Percentiles rank a stretch among this genome's conserved stretches.
Conservation (phyloP, 805 yeast genomes). For the Candida corydali region DNA sequence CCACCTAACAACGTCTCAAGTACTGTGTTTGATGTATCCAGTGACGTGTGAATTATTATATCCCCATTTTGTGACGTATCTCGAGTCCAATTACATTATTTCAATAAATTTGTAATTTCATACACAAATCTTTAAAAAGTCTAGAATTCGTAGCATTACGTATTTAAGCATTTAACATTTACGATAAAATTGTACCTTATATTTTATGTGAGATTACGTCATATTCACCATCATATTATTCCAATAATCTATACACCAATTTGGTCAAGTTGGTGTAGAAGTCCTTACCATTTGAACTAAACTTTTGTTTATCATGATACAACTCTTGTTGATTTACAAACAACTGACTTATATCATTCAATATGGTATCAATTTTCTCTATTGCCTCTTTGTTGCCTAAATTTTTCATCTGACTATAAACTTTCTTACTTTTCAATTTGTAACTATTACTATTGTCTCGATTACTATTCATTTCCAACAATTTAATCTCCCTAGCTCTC, state of each 20-base stretch:
- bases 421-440: constrained; percentile 33
- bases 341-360: constrained; percentile 23
- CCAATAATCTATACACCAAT: constrained; percentile 11
- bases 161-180: no score
- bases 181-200: no score
- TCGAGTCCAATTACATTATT: no score
- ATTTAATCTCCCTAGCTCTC: constrained; percentile 42
- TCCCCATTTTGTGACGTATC: no score
- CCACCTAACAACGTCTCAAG: no score
- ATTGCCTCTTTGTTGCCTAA: constrained; percentile 29
- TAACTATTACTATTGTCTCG: constrained; percentile 16
- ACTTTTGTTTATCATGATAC: constrained; percentile 8
- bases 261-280: constrained; percentile 16
- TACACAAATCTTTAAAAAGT: no score
- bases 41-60: no score
- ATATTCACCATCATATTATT: background rate
- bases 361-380: constrained; percentile 20
- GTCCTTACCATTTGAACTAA: constrained; percentile 9
- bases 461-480: constrained; percentile 33
- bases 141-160: no score
- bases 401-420: constrained; percentile 30
- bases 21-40: no score
- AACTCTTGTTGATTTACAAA: constrained; percentile 10
- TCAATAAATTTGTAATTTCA: no score
- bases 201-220: no score